phyloP scores from a whole-genome alignment of 106 monocot genomes.

The Dendrobium chrysotoxum region DNA sequence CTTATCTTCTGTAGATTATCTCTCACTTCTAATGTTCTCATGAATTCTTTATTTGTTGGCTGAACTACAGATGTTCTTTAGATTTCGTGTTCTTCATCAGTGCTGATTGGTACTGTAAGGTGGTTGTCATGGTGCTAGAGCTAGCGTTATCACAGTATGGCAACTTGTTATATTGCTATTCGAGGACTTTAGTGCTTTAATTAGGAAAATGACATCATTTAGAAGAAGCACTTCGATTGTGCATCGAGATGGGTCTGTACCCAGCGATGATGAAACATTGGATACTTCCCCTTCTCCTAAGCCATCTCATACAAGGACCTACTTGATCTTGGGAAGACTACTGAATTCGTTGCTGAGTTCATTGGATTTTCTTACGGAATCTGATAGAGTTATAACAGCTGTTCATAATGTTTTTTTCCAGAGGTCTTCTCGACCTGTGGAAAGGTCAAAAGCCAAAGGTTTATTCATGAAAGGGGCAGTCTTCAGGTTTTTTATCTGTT shows the following conservation, averaged over 20 bases:
- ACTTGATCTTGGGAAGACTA: slow-evolving; percentile 30
- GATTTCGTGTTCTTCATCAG: no score
- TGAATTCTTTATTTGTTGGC: no score
- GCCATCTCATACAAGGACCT: slow-evolving; percentile 19
- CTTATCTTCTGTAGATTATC: no score
- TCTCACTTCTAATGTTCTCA: no score
- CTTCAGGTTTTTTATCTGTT: slow-evolving; percentile 39
- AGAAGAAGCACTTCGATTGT: slow-evolving; percentile 43
- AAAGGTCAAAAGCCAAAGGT: slow-evolving; percentile 37
- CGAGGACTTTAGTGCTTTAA: neutral
- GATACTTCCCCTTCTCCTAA: slow-evolving; percentile 39
- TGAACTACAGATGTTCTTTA: no score
- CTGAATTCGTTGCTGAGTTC: slow-evolving; percentile 22
- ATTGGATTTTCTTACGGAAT: slow-evolving; percentile 12
- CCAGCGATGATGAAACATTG: slow-evolving; percentile 20
- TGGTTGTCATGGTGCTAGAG: no score
- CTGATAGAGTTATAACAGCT: slow-evolving; percentile 13
- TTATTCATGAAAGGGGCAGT: slow-evolving; percentile 22
- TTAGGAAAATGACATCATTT: slow-evolving; percentile 39
- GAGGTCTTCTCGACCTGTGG: slow-evolving; percentile 17
- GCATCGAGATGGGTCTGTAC: slow-evolving; percentile 30
- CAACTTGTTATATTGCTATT: no score
- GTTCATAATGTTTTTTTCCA: slow-evolving; percentile 18
- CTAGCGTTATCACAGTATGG: no score
- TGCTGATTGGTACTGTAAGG: no score